Conservation (phyloP, 805 yeast genomes). For the Debaryomyces prosopidis region DNA sequence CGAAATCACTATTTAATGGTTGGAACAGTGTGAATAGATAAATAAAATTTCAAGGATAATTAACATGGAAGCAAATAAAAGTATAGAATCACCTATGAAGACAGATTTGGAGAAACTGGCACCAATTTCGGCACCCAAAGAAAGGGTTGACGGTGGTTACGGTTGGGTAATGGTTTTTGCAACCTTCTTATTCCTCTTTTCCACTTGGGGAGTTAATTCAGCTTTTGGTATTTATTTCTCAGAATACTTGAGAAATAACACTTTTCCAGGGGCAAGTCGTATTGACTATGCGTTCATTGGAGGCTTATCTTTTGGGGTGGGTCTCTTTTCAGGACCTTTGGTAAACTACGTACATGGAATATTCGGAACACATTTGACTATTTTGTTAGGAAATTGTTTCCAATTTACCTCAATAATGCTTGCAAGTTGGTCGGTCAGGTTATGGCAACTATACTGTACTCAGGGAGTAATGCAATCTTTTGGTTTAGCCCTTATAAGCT, state of each 20-base stretch:
- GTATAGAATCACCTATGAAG: too few relatives aligned
- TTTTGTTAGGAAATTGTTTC: slow-evolving; percentile 43
- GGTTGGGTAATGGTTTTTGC: slow-evolving; percentile 60
- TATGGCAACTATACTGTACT: slow-evolving; percentile 63
- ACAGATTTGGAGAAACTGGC: too few relatives aligned
- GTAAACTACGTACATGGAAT: slow-evolving; percentile 42
- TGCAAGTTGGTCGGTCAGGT: slow-evolving; percentile 54
- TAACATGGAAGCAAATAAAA: too few relatives aligned
- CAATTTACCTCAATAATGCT: slow-evolving; percentile 54
- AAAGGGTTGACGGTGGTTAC: slow-evolving; percentile 52
- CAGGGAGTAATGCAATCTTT: slow-evolving; percentile 65
- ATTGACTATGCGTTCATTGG: slow-evolving; percentile 63
- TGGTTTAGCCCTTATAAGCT: slow-evolving; percentile 52
- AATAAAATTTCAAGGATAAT: too few relatives aligned
- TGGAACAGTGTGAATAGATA: too few relatives aligned
- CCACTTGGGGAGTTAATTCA: slow-evolving; percentile 69
- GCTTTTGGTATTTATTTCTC: slow-evolving; percentile 61
- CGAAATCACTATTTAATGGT: too few relatives aligned
- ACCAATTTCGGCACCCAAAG: not conserved
- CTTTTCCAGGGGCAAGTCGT: slow-evolving; percentile 51
- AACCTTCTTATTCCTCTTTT: slow-evolving; percentile 46
- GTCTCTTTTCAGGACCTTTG: slow-evolving; percentile 47
- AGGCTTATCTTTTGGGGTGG: slow-evolving; percentile 57
- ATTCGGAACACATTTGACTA: slow-evolving; percentile 35
- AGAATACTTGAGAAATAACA: slow-evolving; percentile 46